These are phyloP conservation scores for Diddensiella santjacobensis DNA, from an alignment of 805 yeast species.

Conservation along the genomic window DNA sequence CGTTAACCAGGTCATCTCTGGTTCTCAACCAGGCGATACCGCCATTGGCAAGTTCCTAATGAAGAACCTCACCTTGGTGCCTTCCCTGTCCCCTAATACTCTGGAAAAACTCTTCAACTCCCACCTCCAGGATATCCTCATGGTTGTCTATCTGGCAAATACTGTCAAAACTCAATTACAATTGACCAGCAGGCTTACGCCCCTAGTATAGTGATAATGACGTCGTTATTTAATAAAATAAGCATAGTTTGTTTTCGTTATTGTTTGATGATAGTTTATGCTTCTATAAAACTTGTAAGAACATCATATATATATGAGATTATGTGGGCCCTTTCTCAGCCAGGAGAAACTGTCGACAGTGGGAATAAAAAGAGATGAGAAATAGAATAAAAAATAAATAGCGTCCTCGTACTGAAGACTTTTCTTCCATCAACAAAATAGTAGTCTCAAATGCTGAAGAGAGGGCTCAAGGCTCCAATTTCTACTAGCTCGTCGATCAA, in stretches of 20 bases:
- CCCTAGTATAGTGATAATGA: slow-evolving; percentile 36
- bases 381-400: no score
- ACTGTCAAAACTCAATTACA: slow-evolving; percentile 83
- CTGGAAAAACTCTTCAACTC: slow-evolving; percentile 60
- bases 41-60: slow-evolving; percentile 65
- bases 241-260: not conserved
- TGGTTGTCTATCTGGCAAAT: slow-evolving; percentile 77
- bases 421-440: no score
- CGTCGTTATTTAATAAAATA: not conserved
- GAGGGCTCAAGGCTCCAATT: slow-evolving; percentile 34
- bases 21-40: slow-evolving; percentile 27
- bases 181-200: slow-evolving; percentile 68
- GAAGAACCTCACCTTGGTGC: slow-evolving; percentile 39
- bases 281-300: no score
- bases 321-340: no score
- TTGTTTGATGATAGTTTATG: no score
- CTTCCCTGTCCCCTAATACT: slow-evolving; percentile 43
- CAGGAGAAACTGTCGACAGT: no score
- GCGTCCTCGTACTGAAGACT: no score
- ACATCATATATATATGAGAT: no score
- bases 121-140: slow-evolving; percentile 73
- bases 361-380: no score
- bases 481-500: slow-evolving; percentile 35
- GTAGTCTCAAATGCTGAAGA: slow-evolving; percentile 25
- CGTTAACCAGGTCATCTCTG: slow-evolving; percentile 30